phyloP scores from a whole-genome alignment of 2,329 filamentous ascomycete species.

The Paraconiothyrium sp. region DNA sequence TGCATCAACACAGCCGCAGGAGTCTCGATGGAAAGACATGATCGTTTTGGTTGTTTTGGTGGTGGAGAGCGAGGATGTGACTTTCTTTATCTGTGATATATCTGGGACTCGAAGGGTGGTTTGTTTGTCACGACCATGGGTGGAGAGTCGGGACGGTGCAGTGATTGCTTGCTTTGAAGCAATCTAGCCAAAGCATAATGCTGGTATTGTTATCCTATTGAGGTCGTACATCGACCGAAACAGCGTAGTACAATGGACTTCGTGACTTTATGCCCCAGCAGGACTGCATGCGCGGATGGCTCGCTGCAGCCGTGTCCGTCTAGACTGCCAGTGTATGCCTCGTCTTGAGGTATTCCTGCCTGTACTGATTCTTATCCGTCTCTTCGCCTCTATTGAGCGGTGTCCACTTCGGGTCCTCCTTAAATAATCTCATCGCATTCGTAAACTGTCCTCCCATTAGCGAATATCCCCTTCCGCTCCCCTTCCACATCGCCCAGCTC shows the following conservation, averaged over 20 bases:
- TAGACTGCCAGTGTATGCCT: conserved; percentile 28
- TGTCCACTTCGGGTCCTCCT: conserved; percentile 99
- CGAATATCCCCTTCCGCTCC: neutral
- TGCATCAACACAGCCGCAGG: too few relatives aligned
- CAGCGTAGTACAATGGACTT: neutral
- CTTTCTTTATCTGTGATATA: neutral
- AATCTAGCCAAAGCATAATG: neutral
- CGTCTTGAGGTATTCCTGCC: conserved; percentile 75
- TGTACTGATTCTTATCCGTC: conserved; percentile 79
- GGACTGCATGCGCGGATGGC: neutral
- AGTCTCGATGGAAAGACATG: too few relatives aligned
- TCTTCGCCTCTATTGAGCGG: conserved; percentile 82
- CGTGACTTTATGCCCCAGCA: neutral
- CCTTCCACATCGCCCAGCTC: neutral
- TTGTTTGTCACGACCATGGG: neutral
- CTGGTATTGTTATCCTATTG: neutral
- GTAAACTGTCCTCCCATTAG: conserved; percentile 72
- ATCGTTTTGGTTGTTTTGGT: too few relatives aligned
- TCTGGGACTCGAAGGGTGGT: neutral
- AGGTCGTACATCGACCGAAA: neutral
- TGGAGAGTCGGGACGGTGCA: neutral
- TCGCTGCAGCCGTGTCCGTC: neutral
- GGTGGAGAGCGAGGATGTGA: neutral
- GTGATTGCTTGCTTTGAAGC: neutral
- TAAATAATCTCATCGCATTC: conserved; percentile 94